A percentile compares a stretch with the other conserved stretches of the same genome.
These are phyloP conservation scores for Prunella vulgaris DNA, from an alignment of 257 asterid genomes.

Conservation along the genomic window DNA sequence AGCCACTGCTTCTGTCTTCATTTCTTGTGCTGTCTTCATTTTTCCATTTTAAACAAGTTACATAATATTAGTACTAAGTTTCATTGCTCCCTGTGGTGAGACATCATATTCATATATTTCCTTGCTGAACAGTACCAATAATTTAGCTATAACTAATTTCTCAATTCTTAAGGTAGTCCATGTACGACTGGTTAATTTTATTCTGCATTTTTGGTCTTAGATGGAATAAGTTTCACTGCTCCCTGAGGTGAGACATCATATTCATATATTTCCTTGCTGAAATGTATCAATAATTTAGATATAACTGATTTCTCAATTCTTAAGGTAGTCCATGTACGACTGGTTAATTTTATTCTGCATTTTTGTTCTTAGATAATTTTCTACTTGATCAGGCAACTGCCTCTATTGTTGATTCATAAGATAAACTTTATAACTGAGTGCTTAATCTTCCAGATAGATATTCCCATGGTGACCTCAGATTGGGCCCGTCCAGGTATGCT, in stretches of 20 bases:
- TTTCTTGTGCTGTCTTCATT: too few species aligned
- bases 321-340: neutral
- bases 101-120: conserved; percentile 5
- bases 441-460: conserved; percentile 69
- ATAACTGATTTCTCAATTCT: conserved; percentile 4
- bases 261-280: conserved; percentile 3
- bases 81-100: conserved; percentile 3
- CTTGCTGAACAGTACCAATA: neutral
- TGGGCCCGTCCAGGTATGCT: conserved; percentile 79
- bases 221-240: conserved; percentile 9
- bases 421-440: conserved; percentile 22
- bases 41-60: neutral
- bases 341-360: neutral
- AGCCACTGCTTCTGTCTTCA: too few species aligned
- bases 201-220: neutral
- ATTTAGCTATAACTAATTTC: conserved; percentile 12
- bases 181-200: conserved; percentile 5
- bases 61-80: conserved; percentile 7
- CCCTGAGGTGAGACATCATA: neutral
- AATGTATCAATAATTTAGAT: conserved; percentile 1
- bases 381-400: conserved; percentile 12
- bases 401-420: conserved; percentile 7
- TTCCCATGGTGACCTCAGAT: conserved; percentile 82
- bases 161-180: neutral
- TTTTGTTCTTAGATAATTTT: conserved; percentile 5